Conservation (phyloP, 768 basidiomycete genomes). For the Suillus alpinus region DNA sequence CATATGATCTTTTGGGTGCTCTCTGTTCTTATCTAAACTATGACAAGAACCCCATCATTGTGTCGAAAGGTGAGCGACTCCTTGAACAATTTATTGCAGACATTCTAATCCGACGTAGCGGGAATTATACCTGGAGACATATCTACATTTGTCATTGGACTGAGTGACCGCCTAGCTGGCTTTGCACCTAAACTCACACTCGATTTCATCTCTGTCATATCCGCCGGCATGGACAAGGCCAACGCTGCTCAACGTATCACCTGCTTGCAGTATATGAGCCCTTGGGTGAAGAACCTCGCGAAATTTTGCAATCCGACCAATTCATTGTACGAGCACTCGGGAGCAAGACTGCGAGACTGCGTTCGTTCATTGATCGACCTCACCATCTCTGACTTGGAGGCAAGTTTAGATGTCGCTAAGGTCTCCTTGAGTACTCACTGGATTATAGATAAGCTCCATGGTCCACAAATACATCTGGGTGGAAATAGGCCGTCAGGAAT, state of each 20-base stretch:
- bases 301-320: constrained; percentile 68
- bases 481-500: constrained; percentile 70
- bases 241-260: constrained; percentile 55
- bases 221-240: constrained; percentile 54
- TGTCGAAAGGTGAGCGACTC: constrained; percentile 55
- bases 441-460: constrained; percentile 54
- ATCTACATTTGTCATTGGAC: constrained; percentile 53
- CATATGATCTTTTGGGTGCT: constrained; percentile 75
- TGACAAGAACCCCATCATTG: constrained; percentile 68
- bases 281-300: constrained; percentile 84
- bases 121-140: constrained; percentile 70
- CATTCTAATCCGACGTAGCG: constrained; percentile 36
- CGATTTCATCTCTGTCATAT: constrained; percentile 87
- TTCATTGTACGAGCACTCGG: constrained; percentile 67
- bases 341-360: constrained; percentile 75
- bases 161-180: constrained; percentile 71
- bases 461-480: constrained; percentile 78
- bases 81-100: neutral
- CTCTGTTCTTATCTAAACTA: constrained; percentile 77
- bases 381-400: constrained; percentile 71
- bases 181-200: constrained; percentile 82
- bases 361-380: constrained; percentile 77
- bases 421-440: constrained; percentile 6
- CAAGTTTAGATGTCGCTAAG: constrained; percentile 25
- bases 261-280: constrained; percentile 79